Evolutionary conservation across 768 basidiomycete genomes (phyloP).

Genomic region (Lentinula sp.): DNA sequence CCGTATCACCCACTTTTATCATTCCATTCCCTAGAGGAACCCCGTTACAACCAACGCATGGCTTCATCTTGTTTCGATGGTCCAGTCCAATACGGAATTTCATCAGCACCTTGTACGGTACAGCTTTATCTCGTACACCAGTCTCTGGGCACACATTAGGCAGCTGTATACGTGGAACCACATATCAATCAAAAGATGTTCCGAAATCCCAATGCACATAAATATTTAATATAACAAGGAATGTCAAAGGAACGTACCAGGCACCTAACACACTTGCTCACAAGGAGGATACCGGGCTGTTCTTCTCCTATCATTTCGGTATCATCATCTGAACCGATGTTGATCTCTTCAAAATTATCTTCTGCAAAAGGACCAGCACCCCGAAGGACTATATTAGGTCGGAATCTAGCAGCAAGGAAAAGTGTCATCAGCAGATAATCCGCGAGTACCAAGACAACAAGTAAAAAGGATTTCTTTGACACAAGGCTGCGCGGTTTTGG

Average conservation of each 20-base stretch:
- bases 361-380: slow-evolving; percentile 70
- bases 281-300: slow-evolving; percentile 40
- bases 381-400: slow-evolving; percentile 68
- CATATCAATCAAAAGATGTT: background rate
- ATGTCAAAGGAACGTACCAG: slow-evolving; percentile 41
- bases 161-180: slow-evolving; percentile 33
- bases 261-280: slow-evolving; percentile 68
- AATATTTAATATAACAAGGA: slow-evolving; percentile 2
- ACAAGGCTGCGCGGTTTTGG: background rate
- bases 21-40: slow-evolving; percentile 44
- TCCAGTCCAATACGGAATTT: slow-evolving; percentile 64
- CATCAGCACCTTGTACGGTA: slow-evolving; percentile 71
- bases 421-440: slow-evolving; percentile 2
- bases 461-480: no score
- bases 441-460: background rate
- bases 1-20: slow-evolving; percentile 55
- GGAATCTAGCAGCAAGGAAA: slow-evolving; percentile 41
- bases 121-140: slow-evolving; percentile 61
- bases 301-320: background rate
- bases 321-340: slow-evolving; percentile 33
- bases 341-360: slow-evolving; percentile 61
- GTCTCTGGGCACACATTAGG: slow-evolving; percentile 67
- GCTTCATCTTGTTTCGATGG: slow-evolving; percentile 35
- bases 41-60: slow-evolving; percentile 68
- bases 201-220: background rate